Conservation (phyloP, 2,329 filamentous ascomycete genomes). For the Alternaria gaisen region DNA sequence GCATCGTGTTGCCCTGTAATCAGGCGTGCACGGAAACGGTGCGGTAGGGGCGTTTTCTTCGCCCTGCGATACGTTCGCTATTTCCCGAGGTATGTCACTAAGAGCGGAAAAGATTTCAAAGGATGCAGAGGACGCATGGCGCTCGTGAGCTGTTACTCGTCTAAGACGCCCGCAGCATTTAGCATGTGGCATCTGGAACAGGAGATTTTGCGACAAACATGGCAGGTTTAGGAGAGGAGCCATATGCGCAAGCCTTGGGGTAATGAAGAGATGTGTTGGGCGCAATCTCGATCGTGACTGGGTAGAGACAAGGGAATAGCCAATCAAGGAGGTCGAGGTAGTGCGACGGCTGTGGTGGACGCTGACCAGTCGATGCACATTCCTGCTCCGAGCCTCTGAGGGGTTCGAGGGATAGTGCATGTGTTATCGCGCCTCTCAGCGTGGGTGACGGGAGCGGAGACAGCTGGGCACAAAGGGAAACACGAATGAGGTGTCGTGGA, state of each 20-base stretch:
- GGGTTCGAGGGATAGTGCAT: conserved; percentile 5
- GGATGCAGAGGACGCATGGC: conserved; percentile 12
- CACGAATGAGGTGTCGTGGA: conserved; percentile 1
- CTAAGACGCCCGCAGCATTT: not conserved
- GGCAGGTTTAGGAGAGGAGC: not conserved
- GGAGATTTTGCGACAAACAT: not conserved
- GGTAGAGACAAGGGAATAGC: not conserved
- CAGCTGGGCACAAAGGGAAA: not conserved
- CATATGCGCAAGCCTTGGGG: not conserved
- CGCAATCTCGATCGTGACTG: conserved; percentile 9
- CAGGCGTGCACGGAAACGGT: conserved; percentile 10
- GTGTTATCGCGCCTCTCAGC: conserved; percentile 6
- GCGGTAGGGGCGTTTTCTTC: conserved; percentile 10
- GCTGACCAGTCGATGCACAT: conserved; percentile 3
- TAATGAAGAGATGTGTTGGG: not conserved
- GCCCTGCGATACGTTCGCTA: conserved; percentile 8
- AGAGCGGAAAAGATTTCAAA: conserved; percentile 7
- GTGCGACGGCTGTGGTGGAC: conserved; percentile 9
- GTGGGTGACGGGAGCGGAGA: not conserved
- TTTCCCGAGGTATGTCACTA: conserved; percentile 8
- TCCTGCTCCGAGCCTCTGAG: conserved; percentile 5
- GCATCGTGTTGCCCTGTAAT: conserved; percentile 7
- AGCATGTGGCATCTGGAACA: not conserved
- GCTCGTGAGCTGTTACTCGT: conserved; percentile 9
- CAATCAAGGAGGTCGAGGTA: conserved; percentile 6